Conservation (phyloP, 371 early-diverging fungal species). For the Entomophthora muscae region DNA sequence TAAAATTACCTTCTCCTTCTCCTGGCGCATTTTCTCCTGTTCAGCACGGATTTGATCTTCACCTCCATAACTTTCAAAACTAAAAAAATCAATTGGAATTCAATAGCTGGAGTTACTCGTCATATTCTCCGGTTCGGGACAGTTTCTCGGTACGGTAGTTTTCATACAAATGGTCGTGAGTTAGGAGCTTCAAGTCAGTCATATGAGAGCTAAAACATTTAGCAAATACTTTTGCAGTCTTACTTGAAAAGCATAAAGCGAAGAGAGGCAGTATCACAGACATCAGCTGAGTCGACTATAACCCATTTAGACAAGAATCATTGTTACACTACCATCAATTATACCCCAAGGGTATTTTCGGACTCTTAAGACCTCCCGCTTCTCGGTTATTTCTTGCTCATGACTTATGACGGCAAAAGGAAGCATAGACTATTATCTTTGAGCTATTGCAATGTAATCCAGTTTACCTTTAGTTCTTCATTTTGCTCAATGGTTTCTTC, state of each 20-base stretch:
- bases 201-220: slow-evolving; percentile 53
- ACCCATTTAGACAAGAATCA: slow-evolving; percentile 2
- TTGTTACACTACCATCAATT: slow-evolving; percentile 43
- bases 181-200: slow-evolving; percentile 87
- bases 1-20: slow-evolving; percentile 32
- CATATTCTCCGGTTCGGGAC: slow-evolving; percentile 36
- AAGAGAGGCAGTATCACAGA: slow-evolving; percentile 88
- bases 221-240: not conserved
- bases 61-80: slow-evolving; percentile 12
- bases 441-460: not conserved
- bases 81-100: slow-evolving; percentile 3
- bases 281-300: slow-evolving; percentile 6
- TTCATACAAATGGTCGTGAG: slow-evolving; percentile 87
- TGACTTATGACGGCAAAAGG: slow-evolving; percentile 96
- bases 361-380: slow-evolving; percentile 31
- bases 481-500: slow-evolving; percentile 93
- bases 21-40: slow-evolving; percentile 39
- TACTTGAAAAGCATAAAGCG: slow-evolving; percentile 73
- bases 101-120: slow-evolving; percentile 20
- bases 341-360: slow-evolving; percentile 99
- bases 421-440: slow-evolving; percentile 38
- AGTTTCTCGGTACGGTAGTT: slow-evolving; percentile 93
- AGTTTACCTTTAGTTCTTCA: slow-evolving; percentile 57
- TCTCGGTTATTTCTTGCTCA: slow-evolving; percentile 75
- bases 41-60: slow-evolving; percentile 20